Percentiles rank a stretch among this genome's conserved stretches.
Evolutionary conservation across 495 filamentous ascomycete genomes (phyloP).

Genomic region (Cercophora samala): DNA sequence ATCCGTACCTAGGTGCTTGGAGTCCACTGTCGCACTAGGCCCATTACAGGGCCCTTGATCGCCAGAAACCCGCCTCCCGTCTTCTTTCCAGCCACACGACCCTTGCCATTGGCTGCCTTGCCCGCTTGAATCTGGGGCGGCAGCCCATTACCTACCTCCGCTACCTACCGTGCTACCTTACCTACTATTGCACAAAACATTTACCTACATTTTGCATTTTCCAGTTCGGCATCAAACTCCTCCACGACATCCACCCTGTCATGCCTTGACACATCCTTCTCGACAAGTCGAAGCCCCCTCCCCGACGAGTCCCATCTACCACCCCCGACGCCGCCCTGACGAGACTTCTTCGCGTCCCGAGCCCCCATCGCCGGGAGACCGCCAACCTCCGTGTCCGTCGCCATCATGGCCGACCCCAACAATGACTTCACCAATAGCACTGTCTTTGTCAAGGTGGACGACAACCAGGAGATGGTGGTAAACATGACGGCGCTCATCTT

Average conservation of each 20-base stretch:
- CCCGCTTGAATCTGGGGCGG: neutral
- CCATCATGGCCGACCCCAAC: slow-evolving; percentile 9
- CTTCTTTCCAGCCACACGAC: neutral
- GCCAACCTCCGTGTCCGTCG: neutral
- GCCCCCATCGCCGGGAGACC: neutral
- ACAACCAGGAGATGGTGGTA: slow-evolving; percentile 19
- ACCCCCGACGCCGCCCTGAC: neutral
- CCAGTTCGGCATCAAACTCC: neutral
- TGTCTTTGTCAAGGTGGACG: neutral
- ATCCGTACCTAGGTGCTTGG: neutral
- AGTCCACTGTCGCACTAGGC: neutral
- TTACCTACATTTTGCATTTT: too few relatives aligned
- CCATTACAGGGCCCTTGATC: neutral
- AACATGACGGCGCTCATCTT: slow-evolving; percentile 34
- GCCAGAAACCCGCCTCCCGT: too few relatives aligned
- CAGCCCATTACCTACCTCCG: neutral
- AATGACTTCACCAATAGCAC: neutral
- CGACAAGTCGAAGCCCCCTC: neutral
- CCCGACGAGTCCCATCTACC: neutral
- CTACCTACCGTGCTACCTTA: too few relatives aligned
- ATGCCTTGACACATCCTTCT: neutral
- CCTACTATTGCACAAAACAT: too few relatives aligned
- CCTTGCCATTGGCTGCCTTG: slow-evolving; percentile 19
- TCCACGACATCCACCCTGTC: neutral
- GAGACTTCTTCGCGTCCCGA: neutral